phyloP scores from a whole-genome alignment of 2,329 filamentous ascomycete species.

The Sporothrix variecibatus region DNA sequence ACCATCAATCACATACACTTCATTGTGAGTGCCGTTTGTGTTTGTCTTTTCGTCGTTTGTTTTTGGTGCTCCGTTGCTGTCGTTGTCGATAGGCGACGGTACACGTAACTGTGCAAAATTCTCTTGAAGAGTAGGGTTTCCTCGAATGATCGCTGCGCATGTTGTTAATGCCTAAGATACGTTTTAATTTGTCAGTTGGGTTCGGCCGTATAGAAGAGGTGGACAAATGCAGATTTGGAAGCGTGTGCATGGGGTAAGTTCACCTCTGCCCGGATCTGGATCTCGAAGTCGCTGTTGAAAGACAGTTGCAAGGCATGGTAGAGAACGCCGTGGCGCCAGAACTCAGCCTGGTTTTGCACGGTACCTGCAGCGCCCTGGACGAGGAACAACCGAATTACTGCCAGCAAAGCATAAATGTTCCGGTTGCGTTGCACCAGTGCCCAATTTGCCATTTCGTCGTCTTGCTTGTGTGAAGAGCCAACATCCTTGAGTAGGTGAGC shows the following conservation, averaged over 20 bases:
- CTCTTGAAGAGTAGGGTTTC: constrained; percentile 79
- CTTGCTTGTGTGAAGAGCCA: constrained; percentile 36
- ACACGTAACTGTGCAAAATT: constrained; percentile 87
- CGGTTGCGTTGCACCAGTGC: constrained; percentile 77
- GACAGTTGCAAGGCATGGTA: constrained; percentile 79
- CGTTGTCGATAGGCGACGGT: constrained; percentile 54
- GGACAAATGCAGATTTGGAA: not conserved
- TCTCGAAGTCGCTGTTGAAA: constrained; percentile 71
- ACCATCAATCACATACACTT: constrained; percentile 90
- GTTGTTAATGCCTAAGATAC: constrained; percentile 69
- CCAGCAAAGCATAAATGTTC: constrained; percentile 87
- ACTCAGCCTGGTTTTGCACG: constrained; percentile 78
- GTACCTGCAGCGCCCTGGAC: constrained; percentile 78
- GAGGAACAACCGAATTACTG: constrained; percentile 83
- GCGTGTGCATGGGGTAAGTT: constrained; percentile 30
- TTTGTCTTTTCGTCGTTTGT: constrained; percentile 30
- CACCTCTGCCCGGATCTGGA: constrained; percentile 81
- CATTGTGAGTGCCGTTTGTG: constrained; percentile 52
- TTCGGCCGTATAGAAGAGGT: constrained; percentile 1
- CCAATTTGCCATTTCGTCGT: constrained; percentile 69
- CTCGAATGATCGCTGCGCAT: constrained; percentile 85
- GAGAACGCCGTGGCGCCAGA: constrained; percentile 80
- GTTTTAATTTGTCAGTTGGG: not conserved
- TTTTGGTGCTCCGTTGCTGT: constrained; percentile 32
- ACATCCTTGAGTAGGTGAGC: constrained; percentile 65